phyloP scores from a whole-genome alignment of 2,329 filamentous ascomycete genomes.

The Botryotinia globosa region DNA sequence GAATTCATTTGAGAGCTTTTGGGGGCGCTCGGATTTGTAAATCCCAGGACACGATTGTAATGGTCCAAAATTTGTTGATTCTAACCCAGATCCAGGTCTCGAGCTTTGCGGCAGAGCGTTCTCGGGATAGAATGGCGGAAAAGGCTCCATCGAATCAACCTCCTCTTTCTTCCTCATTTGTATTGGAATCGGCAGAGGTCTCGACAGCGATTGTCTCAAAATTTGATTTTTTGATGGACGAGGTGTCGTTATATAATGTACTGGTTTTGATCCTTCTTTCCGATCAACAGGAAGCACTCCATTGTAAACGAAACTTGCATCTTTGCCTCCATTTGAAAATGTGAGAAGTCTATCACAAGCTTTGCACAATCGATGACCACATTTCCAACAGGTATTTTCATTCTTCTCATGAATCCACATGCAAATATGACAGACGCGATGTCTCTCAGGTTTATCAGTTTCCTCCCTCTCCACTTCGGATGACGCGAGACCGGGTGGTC shows the following conservation, averaged over 20 bases:
- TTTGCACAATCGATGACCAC: constrained; percentile 51
- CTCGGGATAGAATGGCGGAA: background rate
- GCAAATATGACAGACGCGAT: constrained; percentile 51
- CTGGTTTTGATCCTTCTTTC: background rate
- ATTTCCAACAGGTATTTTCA: constrained; percentile 46
- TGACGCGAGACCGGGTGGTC: constrained; percentile 42
- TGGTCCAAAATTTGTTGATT: background rate
- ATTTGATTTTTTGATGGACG: background rate
- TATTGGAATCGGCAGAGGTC: background rate
- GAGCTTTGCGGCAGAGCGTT: background rate
- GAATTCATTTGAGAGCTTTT: background rate
- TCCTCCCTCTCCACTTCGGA: constrained; percentile 29
- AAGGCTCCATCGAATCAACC: background rate
- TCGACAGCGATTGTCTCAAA: background rate
- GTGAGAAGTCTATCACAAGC: constrained; percentile 40
- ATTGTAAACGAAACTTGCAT: background rate
- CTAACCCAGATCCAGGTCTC: background rate
- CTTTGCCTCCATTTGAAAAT: background rate
- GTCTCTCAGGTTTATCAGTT: constrained; percentile 10
- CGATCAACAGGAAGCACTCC: background rate
- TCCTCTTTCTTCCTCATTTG: background rate
- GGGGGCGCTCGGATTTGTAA: background rate
- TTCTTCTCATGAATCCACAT: constrained; percentile 42
- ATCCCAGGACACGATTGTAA: background rate
- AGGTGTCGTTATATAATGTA: background rate